Percentiles rank a stretch among this genome's conserved stretches.
phyloP scores from a whole-genome alignment of 345 rosid genomes.

The Linum tenue region DNA sequence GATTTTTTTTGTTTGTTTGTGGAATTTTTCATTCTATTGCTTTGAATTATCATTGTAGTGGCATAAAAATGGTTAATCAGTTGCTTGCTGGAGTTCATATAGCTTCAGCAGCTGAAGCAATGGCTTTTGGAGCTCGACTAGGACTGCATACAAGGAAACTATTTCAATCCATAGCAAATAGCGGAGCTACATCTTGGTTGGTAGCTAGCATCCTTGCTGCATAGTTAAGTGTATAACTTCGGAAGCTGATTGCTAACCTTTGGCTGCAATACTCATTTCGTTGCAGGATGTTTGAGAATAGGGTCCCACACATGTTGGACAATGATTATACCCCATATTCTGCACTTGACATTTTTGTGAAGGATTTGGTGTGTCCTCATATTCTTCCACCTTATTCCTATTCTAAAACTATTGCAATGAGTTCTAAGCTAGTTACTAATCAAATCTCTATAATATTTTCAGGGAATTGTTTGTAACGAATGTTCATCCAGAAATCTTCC shows the following conservation, averaged over 20 bases:
- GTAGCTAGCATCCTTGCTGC: slow-evolving; percentile 12
- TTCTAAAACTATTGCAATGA: slow-evolving; percentile 1
- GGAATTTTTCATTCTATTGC: not conserved
- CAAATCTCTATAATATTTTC: slow-evolving; percentile 18
- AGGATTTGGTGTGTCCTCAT: slow-evolving; percentile 67
- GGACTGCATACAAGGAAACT: slow-evolving; percentile 73
- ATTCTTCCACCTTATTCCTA: slow-evolving; percentile 2
- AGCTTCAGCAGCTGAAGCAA: slow-evolving; percentile 93
- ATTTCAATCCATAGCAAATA: slow-evolving; percentile 47
- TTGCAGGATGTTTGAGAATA: slow-evolving; percentile 96
- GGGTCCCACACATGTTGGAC: slow-evolving; percentile 94
- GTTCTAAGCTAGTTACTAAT: not conserved
- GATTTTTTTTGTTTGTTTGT: slow-evolving; percentile 10
- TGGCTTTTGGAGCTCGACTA: slow-evolving; percentile 90
- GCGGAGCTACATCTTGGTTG: slow-evolving; percentile 86
- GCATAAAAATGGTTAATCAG: slow-evolving; percentile 89
- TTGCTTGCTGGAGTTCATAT: slow-evolving; percentile 98
- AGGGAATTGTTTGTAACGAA: slow-evolving; percentile 89
- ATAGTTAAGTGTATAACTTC: not conserved
- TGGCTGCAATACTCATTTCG: slow-evolving; percentile 10
- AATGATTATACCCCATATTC: slow-evolving; percentile 89
- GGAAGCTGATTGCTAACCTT: not conserved
- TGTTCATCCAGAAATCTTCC: slow-evolving; percentile 63
- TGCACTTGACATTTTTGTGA: slow-evolving; percentile 93
- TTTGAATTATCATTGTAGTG: slow-evolving; percentile 30